Percentiles rank a stretch among this genome's conserved stretches.
phyloP scores from a whole-genome alignment of 1,139 yeast species.

The Hansenula lynferdii region DNA sequence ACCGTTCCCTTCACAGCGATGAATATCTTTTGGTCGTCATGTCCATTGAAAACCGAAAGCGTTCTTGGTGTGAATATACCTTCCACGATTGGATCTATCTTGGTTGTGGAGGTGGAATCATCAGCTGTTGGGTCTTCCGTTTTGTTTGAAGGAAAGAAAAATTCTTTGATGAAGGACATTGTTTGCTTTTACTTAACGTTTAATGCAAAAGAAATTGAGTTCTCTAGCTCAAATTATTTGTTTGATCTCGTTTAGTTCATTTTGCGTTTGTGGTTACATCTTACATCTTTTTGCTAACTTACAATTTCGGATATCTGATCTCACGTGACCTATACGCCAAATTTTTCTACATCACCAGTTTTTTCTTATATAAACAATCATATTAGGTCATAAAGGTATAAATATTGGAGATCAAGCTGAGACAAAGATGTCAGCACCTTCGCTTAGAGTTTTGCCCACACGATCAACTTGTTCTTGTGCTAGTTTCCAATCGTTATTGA shows the following conservation, averaged over 20 bases:
- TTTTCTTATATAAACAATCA: too few species aligned
- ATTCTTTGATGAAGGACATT: constrained; percentile 34
- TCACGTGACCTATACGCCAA: neutral
- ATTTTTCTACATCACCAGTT: neutral
- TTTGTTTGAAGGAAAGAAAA: constrained; percentile 32
- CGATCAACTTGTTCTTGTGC: constrained; percentile 49
- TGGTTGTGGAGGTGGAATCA: constrained; percentile 8
- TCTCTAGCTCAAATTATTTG: neutral
- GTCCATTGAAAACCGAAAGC: constrained; percentile 74
- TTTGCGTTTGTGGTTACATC: neutral
- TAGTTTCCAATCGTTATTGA: constrained; percentile 36
- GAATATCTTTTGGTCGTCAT: constrained; percentile 69
- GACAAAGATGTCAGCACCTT: constrained; percentile 25
- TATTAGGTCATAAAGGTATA: too few species aligned
- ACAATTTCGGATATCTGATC: neutral
- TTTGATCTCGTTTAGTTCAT: neutral
- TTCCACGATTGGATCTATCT: constrained; percentile 57
- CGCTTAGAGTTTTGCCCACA: constrained; percentile 33
- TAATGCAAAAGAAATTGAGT: too few species aligned
- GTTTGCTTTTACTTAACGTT: neutral
- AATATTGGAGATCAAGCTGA: neutral
- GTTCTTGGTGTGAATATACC: constrained; percentile 79
- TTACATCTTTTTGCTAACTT: too few species aligned
- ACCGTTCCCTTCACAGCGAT: constrained; percentile 84
- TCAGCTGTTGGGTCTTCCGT: constrained; percentile 32